Conservation (phyloP, 2,329 filamentous ascomycete species). For the Keithomyces neogunnii region DNA sequence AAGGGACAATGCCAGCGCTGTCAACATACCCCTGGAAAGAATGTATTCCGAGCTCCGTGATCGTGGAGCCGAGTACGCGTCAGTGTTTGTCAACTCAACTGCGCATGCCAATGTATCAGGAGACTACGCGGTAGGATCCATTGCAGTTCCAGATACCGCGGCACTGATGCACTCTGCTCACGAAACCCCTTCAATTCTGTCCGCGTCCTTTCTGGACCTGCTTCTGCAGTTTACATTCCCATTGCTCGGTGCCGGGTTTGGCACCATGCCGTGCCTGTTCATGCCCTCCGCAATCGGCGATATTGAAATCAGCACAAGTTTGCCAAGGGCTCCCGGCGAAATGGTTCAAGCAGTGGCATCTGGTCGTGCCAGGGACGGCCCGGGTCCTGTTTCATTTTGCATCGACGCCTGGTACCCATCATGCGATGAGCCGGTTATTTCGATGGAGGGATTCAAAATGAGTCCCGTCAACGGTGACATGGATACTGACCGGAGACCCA, state of each 20-base stretch:
- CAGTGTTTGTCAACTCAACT: conserved; percentile 12
- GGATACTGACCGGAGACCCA: too few species aligned
- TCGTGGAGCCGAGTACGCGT: conserved; percentile 17
- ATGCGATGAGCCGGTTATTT: conserved; percentile 22
- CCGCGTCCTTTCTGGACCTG: conserved; percentile 37
- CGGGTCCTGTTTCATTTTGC: conserved; percentile 22
- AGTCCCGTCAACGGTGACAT: conserved; percentile 30
- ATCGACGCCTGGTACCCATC: conserved; percentile 24
- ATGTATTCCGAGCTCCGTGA: conserved; percentile 19
- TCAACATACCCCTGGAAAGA: conserved; percentile 8
- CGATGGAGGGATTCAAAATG: conserved; percentile 28
- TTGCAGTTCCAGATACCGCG: conserved; percentile 34
- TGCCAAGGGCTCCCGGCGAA: conserved; percentile 19
- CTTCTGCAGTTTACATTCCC: conserved; percentile 32
- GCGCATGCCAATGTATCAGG: conserved; percentile 9
- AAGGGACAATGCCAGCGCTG: background rate
- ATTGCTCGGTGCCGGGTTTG: conserved; percentile 25
- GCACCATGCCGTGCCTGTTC: conserved; percentile 23
- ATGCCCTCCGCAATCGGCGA: conserved; percentile 26
- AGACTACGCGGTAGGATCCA: conserved; percentile 14
- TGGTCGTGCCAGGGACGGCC: conserved; percentile 15
- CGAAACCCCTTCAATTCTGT: conserved; percentile 34
- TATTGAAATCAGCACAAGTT: conserved; percentile 16
- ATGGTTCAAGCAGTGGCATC: conserved; percentile 18
- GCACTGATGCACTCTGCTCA: conserved; percentile 34